Evolutionary conservation across 108 stramenopile species (phyloP).

Genomic region (Nitzschia inconspicua): DNA sequence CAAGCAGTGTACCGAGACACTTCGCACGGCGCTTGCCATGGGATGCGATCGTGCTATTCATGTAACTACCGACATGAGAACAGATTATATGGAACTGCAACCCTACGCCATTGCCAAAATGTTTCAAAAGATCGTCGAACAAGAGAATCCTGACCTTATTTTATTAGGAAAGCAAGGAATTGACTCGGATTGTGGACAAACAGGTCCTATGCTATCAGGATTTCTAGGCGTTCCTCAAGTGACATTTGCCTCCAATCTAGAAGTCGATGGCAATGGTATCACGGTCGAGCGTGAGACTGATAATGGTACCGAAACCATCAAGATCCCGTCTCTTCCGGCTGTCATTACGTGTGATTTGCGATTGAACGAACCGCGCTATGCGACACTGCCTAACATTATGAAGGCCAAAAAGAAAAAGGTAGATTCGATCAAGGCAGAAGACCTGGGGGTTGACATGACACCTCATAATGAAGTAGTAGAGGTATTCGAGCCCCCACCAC

Average conservation of each 20-base stretch:
- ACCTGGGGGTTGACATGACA: slow-evolving; percentile 86
- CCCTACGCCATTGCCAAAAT: slow-evolving; percentile 91
- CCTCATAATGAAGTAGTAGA: slow-evolving; percentile 79
- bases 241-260: slow-evolving; percentile 94
- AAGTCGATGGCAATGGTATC: slow-evolving; percentile 54
- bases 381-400: slow-evolving; percentile 99
- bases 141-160: slow-evolving; percentile 85
- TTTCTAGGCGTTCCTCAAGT: slow-evolving; percentile 95
- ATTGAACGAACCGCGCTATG: slow-evolving; percentile 98
- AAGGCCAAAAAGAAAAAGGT: slow-evolving; percentile 99
- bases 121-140: slow-evolving; percentile 79
- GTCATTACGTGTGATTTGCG: slow-evolving; percentile 98
- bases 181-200: slow-evolving; percentile 93
- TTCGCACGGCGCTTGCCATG: slow-evolving; percentile 93
- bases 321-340: slow-evolving; percentile 73
- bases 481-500: slow-evolving; percentile 91
- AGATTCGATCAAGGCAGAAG: slow-evolving; percentile 73
- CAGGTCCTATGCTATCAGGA: slow-evolving; percentile 91
- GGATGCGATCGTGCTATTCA: slow-evolving; percentile 92
- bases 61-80: slow-evolving; percentile 87
- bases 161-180: slow-evolving; percentile 99
- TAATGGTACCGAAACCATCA: slow-evolving; percentile 81
- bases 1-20: slow-evolving; percentile 93
- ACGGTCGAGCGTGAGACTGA: slow-evolving; percentile 97
- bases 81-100: slow-evolving; percentile 94